Conservation (phyloP, 441 rosid genomes). For the Sinapis alba region DNA sequence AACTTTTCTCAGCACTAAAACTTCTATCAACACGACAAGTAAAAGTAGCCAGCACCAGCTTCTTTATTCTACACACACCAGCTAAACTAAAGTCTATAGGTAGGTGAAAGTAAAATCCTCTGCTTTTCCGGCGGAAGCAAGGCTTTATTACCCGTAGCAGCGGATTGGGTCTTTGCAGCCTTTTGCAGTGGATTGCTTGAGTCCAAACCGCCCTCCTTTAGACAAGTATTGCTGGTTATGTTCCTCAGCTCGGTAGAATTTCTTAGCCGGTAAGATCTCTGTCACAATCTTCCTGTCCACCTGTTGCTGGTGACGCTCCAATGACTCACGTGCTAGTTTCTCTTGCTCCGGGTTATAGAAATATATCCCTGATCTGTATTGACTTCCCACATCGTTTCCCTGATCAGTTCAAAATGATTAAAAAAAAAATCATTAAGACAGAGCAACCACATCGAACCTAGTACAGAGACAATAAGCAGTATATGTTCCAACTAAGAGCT, state of each 20-base stretch:
- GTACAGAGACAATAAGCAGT: too few relatives aligned
- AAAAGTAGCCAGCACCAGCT: background rate
- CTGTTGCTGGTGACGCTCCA: constrained; percentile 64
- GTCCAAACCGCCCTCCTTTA: constrained; percentile 92
- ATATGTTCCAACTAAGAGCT: background rate
- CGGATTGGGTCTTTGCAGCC: constrained; percentile 89
- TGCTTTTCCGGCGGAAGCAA: background rate
- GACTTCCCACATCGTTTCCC: constrained; percentile 96
- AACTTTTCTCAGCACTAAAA: background rate
- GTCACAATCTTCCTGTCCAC: constrained; percentile 74
- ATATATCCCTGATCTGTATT: constrained; percentile 90
- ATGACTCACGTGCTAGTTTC: constrained; percentile 65
- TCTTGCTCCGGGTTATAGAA: constrained; percentile 82
- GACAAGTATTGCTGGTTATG: constrained; percentile 89
- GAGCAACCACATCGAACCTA: constrained; percentile 4
- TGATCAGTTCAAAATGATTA: constrained; percentile 28
- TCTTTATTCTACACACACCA: constrained; percentile 28
- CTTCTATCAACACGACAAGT: constrained; percentile 17
- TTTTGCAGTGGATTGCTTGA: constrained; percentile 69
- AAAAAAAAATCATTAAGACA: background rate
- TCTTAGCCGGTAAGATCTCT: constrained; percentile 85
- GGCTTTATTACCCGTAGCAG: constrained; percentile 70
- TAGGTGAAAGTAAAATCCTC: constrained; percentile 10
- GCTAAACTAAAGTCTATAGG: constrained; percentile 16
- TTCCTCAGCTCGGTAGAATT: constrained; percentile 87